Conservation (phyloP, 2,329 filamentous ascomycete genomes). For the Paramyrothecium sp. region DNA sequence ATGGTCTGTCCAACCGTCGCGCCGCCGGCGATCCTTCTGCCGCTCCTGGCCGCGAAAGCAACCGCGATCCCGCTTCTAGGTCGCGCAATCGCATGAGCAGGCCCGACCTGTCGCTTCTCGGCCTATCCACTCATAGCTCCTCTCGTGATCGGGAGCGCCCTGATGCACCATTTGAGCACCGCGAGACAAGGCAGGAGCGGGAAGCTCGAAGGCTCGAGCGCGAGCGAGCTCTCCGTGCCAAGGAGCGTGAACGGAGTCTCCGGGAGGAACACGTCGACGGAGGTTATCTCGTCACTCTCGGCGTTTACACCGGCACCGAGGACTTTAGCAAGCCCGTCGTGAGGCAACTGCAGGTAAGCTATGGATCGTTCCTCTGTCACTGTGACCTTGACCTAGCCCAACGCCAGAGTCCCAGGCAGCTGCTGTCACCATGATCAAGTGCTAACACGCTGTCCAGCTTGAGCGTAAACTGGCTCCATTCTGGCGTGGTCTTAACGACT, state of each 20-base stretch:
- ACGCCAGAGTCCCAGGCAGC: too few relatives aligned
- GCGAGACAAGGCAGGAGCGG: conserved; percentile 88
- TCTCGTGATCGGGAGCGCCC: conserved; percentile 35
- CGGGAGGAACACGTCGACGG: conserved; percentile 91
- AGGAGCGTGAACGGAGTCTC: conserved; percentile 88
- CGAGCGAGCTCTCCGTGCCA: conserved; percentile 71
- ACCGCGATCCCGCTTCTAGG: conserved; percentile 15
- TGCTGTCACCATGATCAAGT: too few relatives aligned
- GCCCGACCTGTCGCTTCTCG: conserved; percentile 46
- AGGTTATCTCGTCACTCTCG: conserved; percentile 89
- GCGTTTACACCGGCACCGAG: conserved; percentile 87
- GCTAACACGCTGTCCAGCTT: conserved; percentile 56
- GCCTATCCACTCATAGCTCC: conserved; percentile 32
- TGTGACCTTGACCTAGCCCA: neutral
- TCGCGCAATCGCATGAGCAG: conserved; percentile 33
- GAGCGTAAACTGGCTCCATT: conserved; percentile 91
- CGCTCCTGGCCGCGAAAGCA: conserved; percentile 16
- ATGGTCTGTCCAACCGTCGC: conserved; percentile 18
- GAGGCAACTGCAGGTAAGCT: conserved; percentile 78
- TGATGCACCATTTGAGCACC: conserved; percentile 56
- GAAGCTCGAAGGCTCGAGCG: conserved; percentile 83
- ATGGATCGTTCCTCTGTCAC: conserved; percentile 13
- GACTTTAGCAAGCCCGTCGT: conserved; percentile 91
- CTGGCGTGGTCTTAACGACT: conserved; percentile 90
- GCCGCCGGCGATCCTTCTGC: conserved; percentile 14